phyloP scores from a whole-genome alignment of 176 grass and related monocot species.

The Musa acuminata region DNA sequence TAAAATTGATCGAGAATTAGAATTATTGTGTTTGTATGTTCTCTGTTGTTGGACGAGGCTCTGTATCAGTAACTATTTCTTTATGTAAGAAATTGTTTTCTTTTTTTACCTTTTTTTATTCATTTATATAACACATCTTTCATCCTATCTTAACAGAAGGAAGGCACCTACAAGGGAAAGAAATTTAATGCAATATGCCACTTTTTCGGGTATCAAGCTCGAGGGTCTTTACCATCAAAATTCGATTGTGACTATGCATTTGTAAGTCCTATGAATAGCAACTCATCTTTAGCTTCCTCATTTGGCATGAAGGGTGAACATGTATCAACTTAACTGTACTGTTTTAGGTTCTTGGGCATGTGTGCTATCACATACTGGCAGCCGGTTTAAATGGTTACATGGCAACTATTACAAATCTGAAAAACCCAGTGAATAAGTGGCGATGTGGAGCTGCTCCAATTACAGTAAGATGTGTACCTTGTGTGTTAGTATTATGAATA shows the following conservation, averaged over 20 bases:
- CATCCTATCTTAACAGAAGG: slow-evolving; percentile 49
- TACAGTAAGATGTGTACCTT: slow-evolving; percentile 40
- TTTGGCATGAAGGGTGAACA: neutral
- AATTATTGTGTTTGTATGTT: too few relatives aligned
- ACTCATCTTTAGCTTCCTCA: neutral
- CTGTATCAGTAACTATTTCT: neutral
- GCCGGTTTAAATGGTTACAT: slow-evolving; percentile 95
- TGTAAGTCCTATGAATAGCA: slow-evolving; percentile 27
- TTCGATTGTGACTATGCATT: slow-evolving; percentile 99
- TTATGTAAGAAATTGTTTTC: neutral
- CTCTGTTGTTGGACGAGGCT: neutral
- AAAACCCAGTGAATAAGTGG: slow-evolving; percentile 91
- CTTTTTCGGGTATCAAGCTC: slow-evolving; percentile 99
- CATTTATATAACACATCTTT: neutral
- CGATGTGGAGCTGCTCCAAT: slow-evolving; percentile 91
- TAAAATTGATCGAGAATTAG: neutral
- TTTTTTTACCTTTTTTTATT: neutral
- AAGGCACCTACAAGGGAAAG: slow-evolving; percentile 94
- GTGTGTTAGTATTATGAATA: neutral
- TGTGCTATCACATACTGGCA: slow-evolving; percentile 86
- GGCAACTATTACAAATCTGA: slow-evolving; percentile 97
- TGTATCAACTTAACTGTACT: too few relatives aligned
- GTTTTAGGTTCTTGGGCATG: slow-evolving; percentile 86
- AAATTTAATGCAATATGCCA: slow-evolving; percentile 98
- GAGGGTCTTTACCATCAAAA: slow-evolving; percentile 89